phyloP scores from a whole-genome alignment of 352 stramenopile genomes.

The Phytophthora ramorum region DNA sequence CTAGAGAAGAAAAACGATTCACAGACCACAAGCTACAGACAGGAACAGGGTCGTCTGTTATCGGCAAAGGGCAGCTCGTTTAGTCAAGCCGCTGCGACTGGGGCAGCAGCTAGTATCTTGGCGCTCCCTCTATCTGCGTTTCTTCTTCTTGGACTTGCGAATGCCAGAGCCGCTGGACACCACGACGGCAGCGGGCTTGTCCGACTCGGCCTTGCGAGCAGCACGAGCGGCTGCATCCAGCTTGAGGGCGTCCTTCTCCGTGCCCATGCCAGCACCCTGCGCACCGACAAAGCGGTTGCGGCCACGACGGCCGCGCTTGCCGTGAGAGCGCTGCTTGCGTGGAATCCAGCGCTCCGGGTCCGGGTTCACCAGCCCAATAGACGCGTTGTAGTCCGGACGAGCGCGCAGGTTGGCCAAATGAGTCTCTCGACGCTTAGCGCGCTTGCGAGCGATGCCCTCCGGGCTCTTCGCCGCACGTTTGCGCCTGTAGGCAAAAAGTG shows the following conservation, averaged over 20 bases:
- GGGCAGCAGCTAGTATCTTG: conserved; percentile 10
- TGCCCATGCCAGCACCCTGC: conserved; percentile 79
- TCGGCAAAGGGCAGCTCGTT: conserved; percentile 13
- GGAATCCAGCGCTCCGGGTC: conserved; percentile 88
- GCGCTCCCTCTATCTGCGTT: conserved; percentile 68
- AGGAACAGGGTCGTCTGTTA: conserved; percentile 30
- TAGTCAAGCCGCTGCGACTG: conserved; percentile 16
- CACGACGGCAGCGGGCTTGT: conserved; percentile 67
- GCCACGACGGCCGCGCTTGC: conserved; percentile 75
- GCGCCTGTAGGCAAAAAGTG: conserved; percentile 41
- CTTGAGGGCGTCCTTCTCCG: conserved; percentile 84
- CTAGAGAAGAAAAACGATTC: conserved; percentile 40
- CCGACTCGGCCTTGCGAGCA: conserved; percentile 66
- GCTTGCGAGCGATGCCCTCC: conserved; percentile 76
- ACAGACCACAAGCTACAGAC: conserved; percentile 25
- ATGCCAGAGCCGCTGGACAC: conserved; percentile 68
- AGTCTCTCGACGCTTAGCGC: conserved; percentile 69
- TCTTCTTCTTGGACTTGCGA: conserved; percentile 90
- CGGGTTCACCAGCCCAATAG: conserved; percentile 76
- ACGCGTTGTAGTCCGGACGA: conserved; percentile 79
- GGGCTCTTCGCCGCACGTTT: conserved; percentile 80
- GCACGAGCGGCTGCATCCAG: conserved; percentile 82
- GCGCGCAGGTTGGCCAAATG: conserved; percentile 66
- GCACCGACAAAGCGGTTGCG: conserved; percentile 87
- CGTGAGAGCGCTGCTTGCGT: conserved; percentile 85